Base-by-base conservation (phyloP, 2,329 filamentous ascomycete genomes). In the Diaporthe amygdali region DNA sequence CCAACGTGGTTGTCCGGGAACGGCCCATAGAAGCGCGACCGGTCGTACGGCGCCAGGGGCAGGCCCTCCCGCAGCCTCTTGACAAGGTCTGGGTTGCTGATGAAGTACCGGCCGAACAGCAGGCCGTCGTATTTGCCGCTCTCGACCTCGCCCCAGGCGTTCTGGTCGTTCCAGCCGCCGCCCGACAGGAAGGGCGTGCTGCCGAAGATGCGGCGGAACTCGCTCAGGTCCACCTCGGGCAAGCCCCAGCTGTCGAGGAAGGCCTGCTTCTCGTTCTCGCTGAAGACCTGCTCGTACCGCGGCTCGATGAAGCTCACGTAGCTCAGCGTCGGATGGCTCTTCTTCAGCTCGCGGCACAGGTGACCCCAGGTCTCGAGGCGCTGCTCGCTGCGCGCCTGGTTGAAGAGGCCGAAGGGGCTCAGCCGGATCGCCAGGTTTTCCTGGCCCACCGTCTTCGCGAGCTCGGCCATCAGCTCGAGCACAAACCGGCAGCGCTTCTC, bases 301-400 rank as follows among this genome's bases (percentile, higher is more conserved):
- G 85, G 82, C 76, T 90, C 86, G 20, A 92, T 82, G 9, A 91
- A 72, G 78, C 91, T 89, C 47, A 90, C 75, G 77, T 88, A 91
- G 1, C 88, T 85, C 51, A 92, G 80, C n/a, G 83, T 81, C 22
- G 90, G 78, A 20, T 63, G 64, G 34, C 8, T 20, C 54, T 83
- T 79, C 73, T 86, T 86, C 51, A 90, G 80, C 66, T 85, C 82
- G 56, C 81, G 74, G 39, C 87, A 80, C 20, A 91, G 76, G 75
- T 91, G 87, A 2, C 88, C 86, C 15, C 86, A 74, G 0, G 90
- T 89, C 63, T 92, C 85, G 0, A 78, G 76, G 85, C 90, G 89
- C 54, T 81, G 80, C 88, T 91, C 88, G 69, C 84, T 85, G 72
- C 69, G 69, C n/a, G 69, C 27, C 69, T 71, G 69, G 63, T 91